Evolutionary conservation across 176 grass and related monocot genomes (phyloP), one percentile per base, ranked within the genome.

Genomic region (Aechmea fasciata): DNA sequence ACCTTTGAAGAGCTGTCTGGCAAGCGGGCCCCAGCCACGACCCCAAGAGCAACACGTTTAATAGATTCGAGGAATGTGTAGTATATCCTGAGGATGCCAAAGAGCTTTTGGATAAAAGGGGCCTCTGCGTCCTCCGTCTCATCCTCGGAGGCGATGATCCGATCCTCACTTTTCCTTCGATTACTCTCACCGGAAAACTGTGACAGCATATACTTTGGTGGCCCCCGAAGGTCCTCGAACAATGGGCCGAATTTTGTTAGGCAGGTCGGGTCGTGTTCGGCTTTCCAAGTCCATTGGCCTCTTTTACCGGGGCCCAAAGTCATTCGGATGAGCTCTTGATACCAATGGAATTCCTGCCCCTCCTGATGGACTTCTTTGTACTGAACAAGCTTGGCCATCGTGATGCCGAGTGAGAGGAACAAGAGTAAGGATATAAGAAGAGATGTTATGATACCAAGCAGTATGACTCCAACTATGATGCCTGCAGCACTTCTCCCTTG

Each of bases 171-270:
- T 64, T 69, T 86, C 64, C 74, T 70, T 48, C 65, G 23, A 15
- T 49, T 73, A 4, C 73, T 50, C 15, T 51, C 74, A 14, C 77
- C 55, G 0, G 71, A 65, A 29, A 90, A 87, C 83, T 87, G 91
- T 25, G 85, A 79, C 11, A 86, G 59, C 85, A 84, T 91, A 77
- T 88, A 87, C 80, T 87, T 96, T 13, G 89, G 86, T 22, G 86
- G 86, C 11, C 94, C 94, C 17, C 94, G 83, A 50, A 97, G 83
- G 73, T 97, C 89, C 74, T 97, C 86, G 68, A 97, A 97, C 41
- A 97, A 78, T 48, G 89, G 86, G 47, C 86, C 89, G 13, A 97
- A 65, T 88, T 77, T 90, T 52, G 28, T 68, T 33, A 82, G 78
- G 50, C 81, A 82, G 3, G 64, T 63, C 65, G 78, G 51, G 77